These are phyloP conservation scores for Coccomyxa subellipsoidea DNA, from an alignment of 163 green algal species.

Conservation along the genomic window DNA sequence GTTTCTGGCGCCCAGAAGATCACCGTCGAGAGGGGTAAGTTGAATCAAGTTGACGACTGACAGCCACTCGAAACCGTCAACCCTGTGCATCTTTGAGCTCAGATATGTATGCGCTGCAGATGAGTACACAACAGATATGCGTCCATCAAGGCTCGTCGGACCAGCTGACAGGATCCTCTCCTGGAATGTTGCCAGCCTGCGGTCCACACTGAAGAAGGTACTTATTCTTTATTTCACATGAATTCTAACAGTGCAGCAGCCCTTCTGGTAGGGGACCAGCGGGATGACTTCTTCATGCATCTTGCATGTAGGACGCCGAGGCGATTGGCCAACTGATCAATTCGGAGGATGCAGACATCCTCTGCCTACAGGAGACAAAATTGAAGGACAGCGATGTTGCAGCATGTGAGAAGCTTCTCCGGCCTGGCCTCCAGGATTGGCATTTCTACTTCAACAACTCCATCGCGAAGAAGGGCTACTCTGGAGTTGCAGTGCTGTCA, in stretches of 20 bases:
- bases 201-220: constrained; percentile 69
- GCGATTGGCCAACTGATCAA: constrained; percentile 50
- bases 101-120: no score
- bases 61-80: no score
- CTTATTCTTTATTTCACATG: not conserved
- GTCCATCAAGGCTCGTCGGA: not conserved
- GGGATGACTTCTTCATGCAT: not conserved
- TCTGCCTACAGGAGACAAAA: constrained; percentile 83
- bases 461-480: constrained; percentile 61
- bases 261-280: no score
- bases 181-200: constrained; percentile 80
- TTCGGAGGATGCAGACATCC: constrained; percentile 55
- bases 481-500: constrained; percentile 50
- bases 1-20: not conserved
- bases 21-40: not conserved
- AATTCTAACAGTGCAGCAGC: no score
- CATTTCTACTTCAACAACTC: constrained; percentile 61
- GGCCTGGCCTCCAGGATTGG: constrained; percentile 39
- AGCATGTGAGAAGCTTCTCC: constrained; percentile 20
- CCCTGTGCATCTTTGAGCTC: no score
- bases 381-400: constrained; percentile 50
- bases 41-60: not conserved
- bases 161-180: constrained; percentile 42
- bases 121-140: not conserved
- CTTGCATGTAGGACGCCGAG: constrained; percentile 27